phyloP scores from a whole-genome alignment of 306 rosid species.

The Carpinus fangiana region DNA sequence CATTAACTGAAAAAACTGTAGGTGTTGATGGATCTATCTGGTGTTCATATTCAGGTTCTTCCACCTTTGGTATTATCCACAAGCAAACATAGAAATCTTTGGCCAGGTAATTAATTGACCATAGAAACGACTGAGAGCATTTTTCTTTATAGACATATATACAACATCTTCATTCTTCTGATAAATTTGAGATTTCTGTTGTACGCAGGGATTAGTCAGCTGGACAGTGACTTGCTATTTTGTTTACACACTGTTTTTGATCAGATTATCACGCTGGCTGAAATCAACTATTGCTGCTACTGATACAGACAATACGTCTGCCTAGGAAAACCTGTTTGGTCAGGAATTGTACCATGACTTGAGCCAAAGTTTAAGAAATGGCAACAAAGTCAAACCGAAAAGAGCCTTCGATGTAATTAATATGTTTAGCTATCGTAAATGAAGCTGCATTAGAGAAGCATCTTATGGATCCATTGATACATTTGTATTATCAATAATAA shows the following conservation, averaged over 20 bases:
- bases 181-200: conserved; percentile 3
- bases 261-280: conserved; percentile 45
- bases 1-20: neutral
- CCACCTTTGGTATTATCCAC: conserved; percentile 56
- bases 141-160: neutral
- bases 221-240: conserved; percentile 60
- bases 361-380: neutral
- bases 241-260: conserved; percentile 41
- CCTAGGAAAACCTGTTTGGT: neutral
- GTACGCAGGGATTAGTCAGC: conserved; percentile 48
- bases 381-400: neutral
- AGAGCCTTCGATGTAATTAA: neutral
- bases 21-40: neutral
- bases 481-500: neutral
- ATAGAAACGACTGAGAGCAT: neutral
- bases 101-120: conserved; percentile 41
- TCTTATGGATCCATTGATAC: neutral
- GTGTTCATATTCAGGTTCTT: conserved; percentile 38
- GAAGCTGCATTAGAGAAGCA: too few relatives aligned
- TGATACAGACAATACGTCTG: conserved; percentile 9
- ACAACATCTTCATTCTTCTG: neutral
- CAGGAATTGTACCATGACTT: neutral
- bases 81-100: conserved; percentile 43
- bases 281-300: conserved; percentile 21
- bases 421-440: neutral